Evolutionary conservation across 805 yeast species (phyloP).

Genomic region (Nakazawaea ishiwadae): DNA sequence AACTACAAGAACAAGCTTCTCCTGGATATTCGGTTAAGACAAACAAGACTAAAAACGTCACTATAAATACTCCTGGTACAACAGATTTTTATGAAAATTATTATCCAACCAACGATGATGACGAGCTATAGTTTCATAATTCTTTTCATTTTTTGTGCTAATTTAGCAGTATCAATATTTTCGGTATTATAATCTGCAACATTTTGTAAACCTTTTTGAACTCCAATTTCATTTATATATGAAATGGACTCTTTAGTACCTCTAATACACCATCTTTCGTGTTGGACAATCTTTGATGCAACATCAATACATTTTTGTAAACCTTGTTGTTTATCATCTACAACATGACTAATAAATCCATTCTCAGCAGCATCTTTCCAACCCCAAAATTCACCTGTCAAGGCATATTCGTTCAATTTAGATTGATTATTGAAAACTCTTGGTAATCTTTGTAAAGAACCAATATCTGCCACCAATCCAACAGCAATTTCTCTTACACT

Average conservation of each 20-base stretch:
- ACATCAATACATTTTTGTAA: constrained; percentile 41
- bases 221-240: constrained; percentile 30
- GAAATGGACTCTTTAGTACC: constrained; percentile 61
- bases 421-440: constrained; percentile 48
- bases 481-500: constrained; percentile 67
- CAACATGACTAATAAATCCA: constrained; percentile 48
- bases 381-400: constrained; percentile 54
- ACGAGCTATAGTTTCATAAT: constrained; percentile 1
- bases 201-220: constrained; percentile 43
- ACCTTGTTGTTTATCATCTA: constrained; percentile 43
- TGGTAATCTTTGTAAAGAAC: constrained; percentile 67
- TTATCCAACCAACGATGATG: not conserved
- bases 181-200: constrained; percentile 52
- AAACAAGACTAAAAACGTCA: constrained; percentile 1
- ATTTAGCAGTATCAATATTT: not conserved
- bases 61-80: constrained; percentile 2
- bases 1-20: no score
- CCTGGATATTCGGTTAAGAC: not conserved
- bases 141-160: constrained; percentile 1
- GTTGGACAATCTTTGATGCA: constrained; percentile 41
- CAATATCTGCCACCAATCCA: constrained; percentile 78
- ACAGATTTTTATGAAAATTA: constrained; percentile 5
- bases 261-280: constrained; percentile 54
- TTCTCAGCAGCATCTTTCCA: constrained; percentile 49
- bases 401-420: constrained; percentile 52